These are phyloP conservation scores for Scedosporium boydii DNA, from an alignment of 2,329 filamentous ascomycete species.

Conservation along the genomic window DNA sequence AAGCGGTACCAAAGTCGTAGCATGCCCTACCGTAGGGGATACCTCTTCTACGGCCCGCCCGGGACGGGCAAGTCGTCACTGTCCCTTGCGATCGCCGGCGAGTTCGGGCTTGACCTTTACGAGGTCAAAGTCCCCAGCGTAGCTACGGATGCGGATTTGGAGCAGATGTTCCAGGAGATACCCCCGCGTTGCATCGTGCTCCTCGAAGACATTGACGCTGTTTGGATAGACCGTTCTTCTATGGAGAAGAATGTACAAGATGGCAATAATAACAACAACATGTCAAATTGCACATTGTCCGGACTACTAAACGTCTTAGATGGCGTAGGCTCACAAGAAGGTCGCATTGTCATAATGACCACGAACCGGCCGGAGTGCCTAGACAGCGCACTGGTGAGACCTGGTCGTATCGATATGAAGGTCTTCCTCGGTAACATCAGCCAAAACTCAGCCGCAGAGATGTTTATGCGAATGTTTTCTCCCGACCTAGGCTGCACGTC, in stretches of 20 bases:
- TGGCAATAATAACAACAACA: constrained; percentile 25
- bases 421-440: constrained; percentile 45
- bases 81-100: constrained; percentile 59
- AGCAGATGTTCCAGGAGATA: constrained; percentile 54
- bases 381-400: constrained; percentile 52
- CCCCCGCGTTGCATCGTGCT: constrained; percentile 63
- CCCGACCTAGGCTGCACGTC: constrained; percentile 20
- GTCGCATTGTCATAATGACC: constrained; percentile 53
- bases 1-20: constrained; percentile 80
- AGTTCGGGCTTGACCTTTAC: constrained; percentile 62
- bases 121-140: constrained; percentile 58
- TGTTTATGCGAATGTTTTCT: constrained; percentile 37
- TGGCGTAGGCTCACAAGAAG: constrained; percentile 58
- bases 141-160: constrained; percentile 58
- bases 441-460: constrained; percentile 29
- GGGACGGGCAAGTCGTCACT: constrained; percentile 72
- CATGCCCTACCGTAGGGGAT: constrained; percentile 78
- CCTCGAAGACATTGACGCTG: constrained; percentile 68
- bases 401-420: constrained; percentile 52
- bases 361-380: constrained; percentile 53
- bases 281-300: constrained; percentile 54
- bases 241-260: constrained; percentile 19
- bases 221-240: constrained; percentile 55
- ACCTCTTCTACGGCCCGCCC: constrained; percentile 73
- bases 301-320: constrained; percentile 76